Evolutionary conservation across 805 yeast genomes (phyloP).

Genomic region (Candida insectalens): DNA sequence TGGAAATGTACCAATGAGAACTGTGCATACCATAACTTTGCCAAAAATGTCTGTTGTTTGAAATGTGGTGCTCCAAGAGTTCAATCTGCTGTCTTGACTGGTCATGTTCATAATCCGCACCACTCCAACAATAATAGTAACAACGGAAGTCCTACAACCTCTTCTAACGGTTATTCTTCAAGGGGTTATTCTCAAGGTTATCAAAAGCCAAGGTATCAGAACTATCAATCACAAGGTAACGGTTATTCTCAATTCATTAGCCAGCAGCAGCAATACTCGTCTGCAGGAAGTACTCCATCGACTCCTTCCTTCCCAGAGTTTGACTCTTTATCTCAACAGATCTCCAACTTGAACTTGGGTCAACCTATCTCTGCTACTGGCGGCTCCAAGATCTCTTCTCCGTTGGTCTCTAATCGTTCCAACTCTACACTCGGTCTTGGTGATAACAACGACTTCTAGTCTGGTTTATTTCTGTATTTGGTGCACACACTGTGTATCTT

Average conservation of each 20-base stretch:
- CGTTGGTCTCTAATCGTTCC: too few relatives aligned
- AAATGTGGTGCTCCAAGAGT: conserved; percentile 76
- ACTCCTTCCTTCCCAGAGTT: neutral
- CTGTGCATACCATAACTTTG: conserved; percentile 86
- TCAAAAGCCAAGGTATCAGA: conserved; percentile 1
- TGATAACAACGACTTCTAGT: too few relatives aligned
- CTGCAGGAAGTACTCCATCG: conserved; percentile 1
- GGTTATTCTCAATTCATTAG: conserved; percentile 1
- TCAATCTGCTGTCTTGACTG: conserved; percentile 21
- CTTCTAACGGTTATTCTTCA: conserved; percentile 2
- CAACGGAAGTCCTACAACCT: conserved; percentile 1
- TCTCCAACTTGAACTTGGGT: neutral
- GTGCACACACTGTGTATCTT: too few relatives aligned
- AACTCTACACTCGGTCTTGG: too few relatives aligned
- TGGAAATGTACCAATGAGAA: conserved; percentile 82
- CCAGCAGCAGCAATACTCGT: conserved; percentile 1
- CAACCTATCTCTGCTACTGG: neutral
- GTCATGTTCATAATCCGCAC: conserved; percentile 20
- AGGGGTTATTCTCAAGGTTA: neutral
- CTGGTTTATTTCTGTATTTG: too few relatives aligned
- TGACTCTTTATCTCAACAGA: conserved; percentile 2
- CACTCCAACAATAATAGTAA: conserved; percentile 11
- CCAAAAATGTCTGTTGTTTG: conserved; percentile 77
- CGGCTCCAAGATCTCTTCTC: too few relatives aligned
- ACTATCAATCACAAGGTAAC: conserved; percentile 1